Evolutionary conservation across 768 basidiomycete species (phyloP).

Genomic region (Pleurotus tuber-regium): DNA sequence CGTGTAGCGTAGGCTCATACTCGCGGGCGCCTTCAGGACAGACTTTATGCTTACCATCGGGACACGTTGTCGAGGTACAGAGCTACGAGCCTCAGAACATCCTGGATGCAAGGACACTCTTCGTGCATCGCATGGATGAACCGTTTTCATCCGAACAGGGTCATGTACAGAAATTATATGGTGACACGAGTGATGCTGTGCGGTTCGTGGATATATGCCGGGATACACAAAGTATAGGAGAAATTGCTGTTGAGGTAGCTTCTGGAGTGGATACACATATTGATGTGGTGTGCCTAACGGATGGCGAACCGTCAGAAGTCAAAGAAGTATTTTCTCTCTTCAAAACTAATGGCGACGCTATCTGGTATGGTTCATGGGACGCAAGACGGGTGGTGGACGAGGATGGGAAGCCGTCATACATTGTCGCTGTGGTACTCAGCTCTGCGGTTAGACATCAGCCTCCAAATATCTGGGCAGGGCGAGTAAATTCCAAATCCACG

Average conservation of each 20-base stretch:
- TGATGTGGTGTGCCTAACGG: slow-evolving; percentile 25
- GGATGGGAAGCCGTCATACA: slow-evolving; percentile 20
- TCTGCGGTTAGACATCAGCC: slow-evolving; percentile 30
- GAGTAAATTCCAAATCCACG: slow-evolving; percentile 18
- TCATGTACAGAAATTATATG: slow-evolving; percentile 22
- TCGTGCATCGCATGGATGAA: slow-evolving; percentile 18
- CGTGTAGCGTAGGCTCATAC: slow-evolving; percentile 23
- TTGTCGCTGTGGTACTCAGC: slow-evolving; percentile 30
- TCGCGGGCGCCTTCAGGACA: slow-evolving; percentile 31
- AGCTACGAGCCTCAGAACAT: slow-evolving; percentile 26
- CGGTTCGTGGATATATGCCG: slow-evolving; percentile 30
- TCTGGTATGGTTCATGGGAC: slow-evolving; percentile 38
- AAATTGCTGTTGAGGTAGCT: slow-evolving; percentile 37
- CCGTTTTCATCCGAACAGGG: slow-evolving; percentile 8
- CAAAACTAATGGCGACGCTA: slow-evolving; percentile 28
- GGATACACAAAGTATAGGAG: slow-evolving; percentile 12
- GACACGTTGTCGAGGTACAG: slow-evolving; percentile 27
- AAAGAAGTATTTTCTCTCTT: slow-evolving; percentile 23
- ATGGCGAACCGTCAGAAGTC: slow-evolving; percentile 9
- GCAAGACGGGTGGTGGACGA: slow-evolving; percentile 21
- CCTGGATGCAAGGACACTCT: slow-evolving; percentile 31
- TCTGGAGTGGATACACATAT: slow-evolving; percentile 38
- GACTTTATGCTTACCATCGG: slow-evolving; percentile 27
- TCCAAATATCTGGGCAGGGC: slow-evolving; percentile 32
- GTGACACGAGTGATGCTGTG: slow-evolving; percentile 29